Conservation (phyloP, 202 grass and related monocot species). For the Musa balbisiana region DNA sequence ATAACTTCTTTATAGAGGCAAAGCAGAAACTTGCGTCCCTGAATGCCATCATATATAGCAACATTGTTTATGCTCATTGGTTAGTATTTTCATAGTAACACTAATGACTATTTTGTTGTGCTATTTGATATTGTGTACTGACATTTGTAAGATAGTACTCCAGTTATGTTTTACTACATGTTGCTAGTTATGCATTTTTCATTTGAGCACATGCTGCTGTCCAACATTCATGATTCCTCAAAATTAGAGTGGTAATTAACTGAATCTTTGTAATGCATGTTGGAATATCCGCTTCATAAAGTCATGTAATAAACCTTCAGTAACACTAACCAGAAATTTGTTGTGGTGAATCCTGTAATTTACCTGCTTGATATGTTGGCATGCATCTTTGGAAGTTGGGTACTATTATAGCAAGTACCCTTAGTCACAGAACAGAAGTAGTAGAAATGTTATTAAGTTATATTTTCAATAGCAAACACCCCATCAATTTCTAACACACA, state of each 20-base stretch:
- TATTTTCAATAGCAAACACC: no score
- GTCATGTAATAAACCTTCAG: not conserved
- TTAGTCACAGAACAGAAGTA: not conserved
- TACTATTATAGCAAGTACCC: not conserved
- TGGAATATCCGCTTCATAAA: not conserved
- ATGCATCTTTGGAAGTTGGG: not conserved
- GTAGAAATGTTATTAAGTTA: not conserved
- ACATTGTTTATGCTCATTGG: slow-evolving; percentile 97
- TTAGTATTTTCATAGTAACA: slow-evolving; percentile 42
- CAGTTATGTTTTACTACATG: not conserved
- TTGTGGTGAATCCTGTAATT: not conserved
- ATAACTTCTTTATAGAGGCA: slow-evolving; percentile 77
- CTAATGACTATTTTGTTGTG: not conserved
- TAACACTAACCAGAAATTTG: not conserved
- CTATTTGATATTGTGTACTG: not conserved
- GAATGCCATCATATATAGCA: slow-evolving; percentile 89
- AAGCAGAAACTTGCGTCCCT: slow-evolving; percentile 46
- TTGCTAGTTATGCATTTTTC: not conserved
- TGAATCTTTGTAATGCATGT: not conserved
- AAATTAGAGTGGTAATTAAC: not conserved
- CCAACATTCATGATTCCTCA: not conserved
- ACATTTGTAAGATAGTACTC: not conserved
- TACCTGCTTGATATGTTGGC: not conserved
- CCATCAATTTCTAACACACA: no score
- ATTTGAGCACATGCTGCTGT: no score